These are phyloP conservation scores for Viridothelium virens DNA, from an alignment of 495 filamentous ascomycete genomes.

Conservation along the genomic window DNA sequence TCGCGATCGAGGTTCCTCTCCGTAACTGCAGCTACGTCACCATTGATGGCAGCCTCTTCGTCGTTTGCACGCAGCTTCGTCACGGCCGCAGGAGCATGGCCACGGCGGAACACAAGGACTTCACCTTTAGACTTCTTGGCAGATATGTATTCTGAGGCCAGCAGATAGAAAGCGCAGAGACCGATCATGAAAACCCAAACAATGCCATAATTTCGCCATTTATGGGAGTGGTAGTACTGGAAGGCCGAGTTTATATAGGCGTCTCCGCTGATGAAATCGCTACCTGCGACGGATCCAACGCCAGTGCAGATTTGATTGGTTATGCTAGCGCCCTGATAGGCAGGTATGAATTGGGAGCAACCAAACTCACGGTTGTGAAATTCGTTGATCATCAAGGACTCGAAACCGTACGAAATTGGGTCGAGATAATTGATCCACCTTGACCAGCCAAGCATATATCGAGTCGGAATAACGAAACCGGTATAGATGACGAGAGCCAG, in stretches of 20 bases:
- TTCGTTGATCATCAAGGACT: conserved; percentile 85
- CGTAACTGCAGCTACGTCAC: conserved; percentile 38
- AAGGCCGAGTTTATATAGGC: conserved; percentile 56
- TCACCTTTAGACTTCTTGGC: conserved; percentile 80
- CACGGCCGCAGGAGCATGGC: conserved; percentile 54
- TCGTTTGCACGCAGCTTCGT: conserved; percentile 50
- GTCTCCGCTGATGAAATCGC: conserved; percentile 53
- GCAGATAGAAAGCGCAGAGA: conserved; percentile 59
- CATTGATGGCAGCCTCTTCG: conserved; percentile 33
- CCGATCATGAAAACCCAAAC: conserved; percentile 64
- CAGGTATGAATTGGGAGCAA: conserved; percentile 52
- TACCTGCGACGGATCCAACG: conserved; percentile 55
- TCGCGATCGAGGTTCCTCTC: conserved; percentile 22
- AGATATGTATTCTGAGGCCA: conserved; percentile 65
- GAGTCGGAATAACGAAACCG: conserved; percentile 74
- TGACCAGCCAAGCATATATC: conserved; percentile 74
- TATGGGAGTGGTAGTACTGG: conserved; percentile 52
- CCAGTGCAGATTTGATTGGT: conserved; percentile 51
- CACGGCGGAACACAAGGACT: conserved; percentile 75
- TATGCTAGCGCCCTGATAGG: conserved; percentile 41
- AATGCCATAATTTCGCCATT: conserved; percentile 80
- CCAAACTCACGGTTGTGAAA: conserved; percentile 58
- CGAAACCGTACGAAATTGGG: conserved; percentile 79
- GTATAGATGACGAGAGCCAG: conserved; percentile 67
- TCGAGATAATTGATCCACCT: conserved; percentile 84